Conservation (phyloP, 495 filamentous ascomycete genomes). For the Jackrogersella multiformis region DNA sequence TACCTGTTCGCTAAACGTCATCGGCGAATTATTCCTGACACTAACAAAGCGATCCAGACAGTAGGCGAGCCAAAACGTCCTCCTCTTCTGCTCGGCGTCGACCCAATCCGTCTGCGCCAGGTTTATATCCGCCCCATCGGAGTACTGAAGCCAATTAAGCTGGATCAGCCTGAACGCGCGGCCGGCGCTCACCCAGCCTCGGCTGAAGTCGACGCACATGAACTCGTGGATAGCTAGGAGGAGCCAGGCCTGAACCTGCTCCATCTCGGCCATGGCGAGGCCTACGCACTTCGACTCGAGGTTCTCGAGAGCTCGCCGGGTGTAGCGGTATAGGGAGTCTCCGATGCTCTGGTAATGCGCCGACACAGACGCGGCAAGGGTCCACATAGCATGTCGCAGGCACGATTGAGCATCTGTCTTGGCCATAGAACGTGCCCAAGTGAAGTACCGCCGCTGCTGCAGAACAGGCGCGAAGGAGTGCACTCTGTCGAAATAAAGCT, state of each 20-base stretch:
- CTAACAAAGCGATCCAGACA: slow-evolving; percentile 60
- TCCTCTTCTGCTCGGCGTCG: slow-evolving; percentile 57
- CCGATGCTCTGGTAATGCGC: slow-evolving; percentile 61
- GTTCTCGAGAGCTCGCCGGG: slow-evolving; percentile 56
- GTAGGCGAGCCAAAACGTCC: slow-evolving; percentile 62
- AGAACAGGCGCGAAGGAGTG: slow-evolving; percentile 64
- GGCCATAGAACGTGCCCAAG: slow-evolving; percentile 35
- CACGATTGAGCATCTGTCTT: slow-evolving; percentile 36
- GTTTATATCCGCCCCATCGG: slow-evolving; percentile 26
- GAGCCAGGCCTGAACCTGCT: slow-evolving; percentile 66
- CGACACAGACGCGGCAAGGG: slow-evolving; percentile 61
- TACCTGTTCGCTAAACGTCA: slow-evolving; percentile 60
- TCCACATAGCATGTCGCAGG: slow-evolving; percentile 67
- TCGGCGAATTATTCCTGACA: slow-evolving; percentile 56
- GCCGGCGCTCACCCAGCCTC: slow-evolving; percentile 58
- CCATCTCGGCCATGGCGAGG: slow-evolving; percentile 43
- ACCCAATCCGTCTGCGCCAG: slow-evolving; percentile 37
- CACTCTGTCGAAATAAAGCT: slow-evolving; percentile 68
- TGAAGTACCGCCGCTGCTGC: slow-evolving; percentile 50
- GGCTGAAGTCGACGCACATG: slow-evolving; percentile 54
- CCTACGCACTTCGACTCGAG: slow-evolving; percentile 42
- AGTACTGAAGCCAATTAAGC: slow-evolving; percentile 55
- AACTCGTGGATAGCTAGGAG: slow-evolving; percentile 64
- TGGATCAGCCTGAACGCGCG: slow-evolving; percentile 59
- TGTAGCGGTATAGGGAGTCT: slow-evolving; percentile 59